Evolutionary conservation across 2,329 filamentous ascomycete genomes (phyloP).

Genomic region (Colletotrichum paranaense): DNA sequence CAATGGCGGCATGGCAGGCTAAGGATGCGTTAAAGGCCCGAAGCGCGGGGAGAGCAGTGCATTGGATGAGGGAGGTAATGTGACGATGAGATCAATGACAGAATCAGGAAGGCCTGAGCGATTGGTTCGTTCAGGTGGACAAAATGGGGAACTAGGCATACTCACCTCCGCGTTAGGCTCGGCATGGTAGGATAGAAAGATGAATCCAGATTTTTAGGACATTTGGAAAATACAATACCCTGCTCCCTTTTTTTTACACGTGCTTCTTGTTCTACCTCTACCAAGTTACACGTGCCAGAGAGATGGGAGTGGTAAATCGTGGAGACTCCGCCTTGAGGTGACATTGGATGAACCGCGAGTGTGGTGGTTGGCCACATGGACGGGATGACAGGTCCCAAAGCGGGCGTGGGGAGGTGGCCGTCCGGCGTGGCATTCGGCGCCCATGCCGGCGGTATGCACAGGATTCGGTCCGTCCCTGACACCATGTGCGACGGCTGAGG

Average conservation of each 20-base stretch:
- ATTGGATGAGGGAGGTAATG: neutral
- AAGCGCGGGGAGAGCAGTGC: neutral
- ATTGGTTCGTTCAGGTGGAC: neutral
- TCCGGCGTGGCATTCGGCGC: constrained; percentile 26
- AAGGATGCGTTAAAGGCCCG: neutral
- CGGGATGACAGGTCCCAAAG: constrained; percentile 13
- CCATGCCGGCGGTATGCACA: constrained; percentile 19
- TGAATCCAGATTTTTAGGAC: neutral
- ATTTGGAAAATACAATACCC: constrained; percentile 24
- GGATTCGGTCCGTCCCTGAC: constrained; percentile 27
- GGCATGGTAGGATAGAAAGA: neutral
- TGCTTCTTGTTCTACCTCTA: neutral
- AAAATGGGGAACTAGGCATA: neutral
- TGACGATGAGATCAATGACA: constrained; percentile 23
- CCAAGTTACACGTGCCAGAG: neutral
- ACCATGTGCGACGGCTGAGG: constrained; percentile 10
- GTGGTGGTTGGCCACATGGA: neutral
- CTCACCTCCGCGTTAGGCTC: constrained; percentile 12
- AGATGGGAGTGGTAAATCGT: neutral
- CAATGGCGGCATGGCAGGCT: constrained; percentile 29
- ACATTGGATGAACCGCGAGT: constrained; percentile 26
- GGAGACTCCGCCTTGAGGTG: neutral
- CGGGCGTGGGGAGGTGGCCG: neutral
- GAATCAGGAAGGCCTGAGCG: constrained; percentile 7
- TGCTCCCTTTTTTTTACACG: constrained; percentile 25